Percentiles rank a stretch among this genome's conserved stretches.
These are phyloP conservation scores for Aspergillus flavus DNA, from an alignment of 2,329 filamentous ascomycete genomes.

Conservation along the genomic window DNA sequence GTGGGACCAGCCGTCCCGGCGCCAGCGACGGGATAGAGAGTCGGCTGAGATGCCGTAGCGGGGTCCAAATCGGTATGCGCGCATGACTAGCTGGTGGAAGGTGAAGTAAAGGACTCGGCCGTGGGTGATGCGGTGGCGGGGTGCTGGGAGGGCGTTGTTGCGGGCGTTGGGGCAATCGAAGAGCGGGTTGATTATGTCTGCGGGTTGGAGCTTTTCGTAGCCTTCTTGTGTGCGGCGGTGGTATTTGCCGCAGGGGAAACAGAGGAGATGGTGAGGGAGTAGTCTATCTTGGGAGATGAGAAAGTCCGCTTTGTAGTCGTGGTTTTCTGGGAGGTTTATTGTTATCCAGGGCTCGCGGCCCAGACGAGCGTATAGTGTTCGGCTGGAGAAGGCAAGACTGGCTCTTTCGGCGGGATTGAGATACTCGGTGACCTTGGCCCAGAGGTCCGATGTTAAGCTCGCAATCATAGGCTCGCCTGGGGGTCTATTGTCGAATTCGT, in stretches of 20 bases:
- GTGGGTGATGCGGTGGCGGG: slow-evolving; percentile 57
- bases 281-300: slow-evolving; percentile 54
- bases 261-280: slow-evolving; percentile 60
- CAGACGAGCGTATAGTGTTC: slow-evolving; percentile 49
- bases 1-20: slow-evolving; percentile 58
- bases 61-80: slow-evolving; percentile 51
- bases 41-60: slow-evolving; percentile 52
- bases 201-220: slow-evolving; percentile 56
- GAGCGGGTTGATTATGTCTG: slow-evolving; percentile 58
- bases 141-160: slow-evolving; percentile 50
- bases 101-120: slow-evolving; percentile 59
- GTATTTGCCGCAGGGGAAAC: slow-evolving; percentile 59
- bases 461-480: slow-evolving; percentile 48
- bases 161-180: slow-evolving; percentile 58
- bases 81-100: slow-evolving; percentile 60
- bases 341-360: slow-evolving; percentile 43
- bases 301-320: slow-evolving; percentile 52
- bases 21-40: slow-evolving; percentile 57
- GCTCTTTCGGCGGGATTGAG: slow-evolving; percentile 52
- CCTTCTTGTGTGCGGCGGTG: slow-evolving; percentile 58
- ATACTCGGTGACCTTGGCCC: slow-evolving; percentile 47
- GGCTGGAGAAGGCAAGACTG: slow-evolving; percentile 53
- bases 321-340: slow-evolving; percentile 48
- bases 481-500: slow-evolving; percentile 26
- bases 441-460: slow-evolving; percentile 49